Percentiles rank a stretch among this genome's conserved stretches.
These are phyloP conservation scores for Thermomyces lanuginosus DNA, from an alignment of 2,329 filamentous ascomycete genomes.

Conservation along the genomic window DNA sequence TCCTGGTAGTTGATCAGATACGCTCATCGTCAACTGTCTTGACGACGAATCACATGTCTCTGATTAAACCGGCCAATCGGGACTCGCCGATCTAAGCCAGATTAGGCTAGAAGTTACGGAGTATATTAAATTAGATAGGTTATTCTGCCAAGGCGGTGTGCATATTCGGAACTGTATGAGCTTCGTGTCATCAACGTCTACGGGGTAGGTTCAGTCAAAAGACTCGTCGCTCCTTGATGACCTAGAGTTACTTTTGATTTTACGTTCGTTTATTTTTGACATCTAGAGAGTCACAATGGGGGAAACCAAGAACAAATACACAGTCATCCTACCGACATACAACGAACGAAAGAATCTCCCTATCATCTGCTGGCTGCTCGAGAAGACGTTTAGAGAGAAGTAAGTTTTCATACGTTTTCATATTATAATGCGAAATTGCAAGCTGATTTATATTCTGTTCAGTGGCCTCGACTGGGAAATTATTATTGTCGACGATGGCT, in stretches of 20 bases:
- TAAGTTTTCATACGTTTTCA: slow-evolving; percentile 29
- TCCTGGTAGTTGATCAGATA: no score
- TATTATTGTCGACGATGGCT: slow-evolving; percentile 95
- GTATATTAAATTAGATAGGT: no score
- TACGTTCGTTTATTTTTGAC: slow-evolving; percentile 1
- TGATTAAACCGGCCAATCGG: slow-evolving; percentile 1
- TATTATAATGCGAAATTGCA: background rate
- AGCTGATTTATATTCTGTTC: slow-evolving; percentile 3
- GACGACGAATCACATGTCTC: background rate
- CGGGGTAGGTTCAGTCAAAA: no score
- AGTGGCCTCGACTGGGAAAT: slow-evolving; percentile 94
- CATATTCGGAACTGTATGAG: no score
- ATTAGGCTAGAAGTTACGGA: no score
- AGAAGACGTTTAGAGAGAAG: slow-evolving; percentile 81
- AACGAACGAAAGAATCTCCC: slow-evolving; percentile 96
- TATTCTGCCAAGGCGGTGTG: no score
- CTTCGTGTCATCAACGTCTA: no score
- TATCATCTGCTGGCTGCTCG: slow-evolving; percentile 85
- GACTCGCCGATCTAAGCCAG: no score
- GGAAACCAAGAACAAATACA: slow-evolving; percentile 60
- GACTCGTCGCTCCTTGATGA: no score
- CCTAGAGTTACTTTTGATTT: no score
- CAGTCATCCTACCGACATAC: slow-evolving; percentile 93
- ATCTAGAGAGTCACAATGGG: slow-evolving; percentile 16
- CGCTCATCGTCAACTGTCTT: no score